phyloP scores from a whole-genome alignment of 1,284 basidiomycete genomes.

The Ustilago sp. region DNA sequence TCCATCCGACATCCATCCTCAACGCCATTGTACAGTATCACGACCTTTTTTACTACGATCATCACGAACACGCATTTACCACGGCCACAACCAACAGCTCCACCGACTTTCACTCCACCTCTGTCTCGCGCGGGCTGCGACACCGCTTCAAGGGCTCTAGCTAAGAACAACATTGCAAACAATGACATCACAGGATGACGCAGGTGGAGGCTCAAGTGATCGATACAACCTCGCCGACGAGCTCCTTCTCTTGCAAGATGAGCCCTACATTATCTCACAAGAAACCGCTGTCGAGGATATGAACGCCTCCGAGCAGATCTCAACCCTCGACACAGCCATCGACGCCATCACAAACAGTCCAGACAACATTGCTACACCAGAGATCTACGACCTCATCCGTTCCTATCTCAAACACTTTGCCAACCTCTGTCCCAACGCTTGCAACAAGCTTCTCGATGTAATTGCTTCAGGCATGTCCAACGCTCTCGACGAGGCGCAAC shows the following conservation, averaged over 20 bases:
- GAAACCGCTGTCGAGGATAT: constrained; percentile 59
- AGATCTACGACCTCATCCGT: constrained; percentile 55
- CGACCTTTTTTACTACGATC: neutral
- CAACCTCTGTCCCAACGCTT: constrained; percentile 45
- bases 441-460: constrained; percentile 62
- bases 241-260: constrained; percentile 59
- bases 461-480: constrained; percentile 55
- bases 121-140: neutral
- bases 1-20: constrained; percentile 2
- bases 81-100: neutral
- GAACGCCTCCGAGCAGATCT: constrained; percentile 44
- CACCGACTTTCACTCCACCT: neutral
- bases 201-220: constrained; percentile 18
- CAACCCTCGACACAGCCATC: constrained; percentile 53
- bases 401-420: constrained; percentile 64
- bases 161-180: neutral
- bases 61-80: neutral
- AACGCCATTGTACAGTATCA: neutral
- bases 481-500: constrained; percentile 56
- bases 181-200: constrained; percentile 20
- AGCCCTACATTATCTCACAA: constrained; percentile 60
- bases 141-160: neutral
- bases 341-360: constrained; percentile 55
- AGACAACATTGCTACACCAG: constrained; percentile 46
- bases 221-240: constrained; percentile 62